These are phyloP conservation scores for Lentinula lateritia DNA, from an alignment of 768 basidiomycete genomes.

Conservation along the genomic window DNA sequence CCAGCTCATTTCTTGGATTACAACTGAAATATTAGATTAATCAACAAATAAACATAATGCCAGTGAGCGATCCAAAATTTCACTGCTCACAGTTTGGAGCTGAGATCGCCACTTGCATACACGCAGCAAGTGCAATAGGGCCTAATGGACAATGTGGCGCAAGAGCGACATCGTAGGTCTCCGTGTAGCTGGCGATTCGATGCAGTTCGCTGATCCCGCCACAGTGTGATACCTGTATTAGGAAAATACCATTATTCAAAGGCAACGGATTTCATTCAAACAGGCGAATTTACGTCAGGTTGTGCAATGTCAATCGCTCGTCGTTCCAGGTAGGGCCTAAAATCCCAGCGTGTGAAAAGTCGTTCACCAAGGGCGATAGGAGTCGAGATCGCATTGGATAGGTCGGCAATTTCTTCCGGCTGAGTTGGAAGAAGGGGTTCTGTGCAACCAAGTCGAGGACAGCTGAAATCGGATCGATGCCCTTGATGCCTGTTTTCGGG, in stretches of 20 bases:
- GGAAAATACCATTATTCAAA: background rate
- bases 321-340: conserved; percentile 58
- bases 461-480: too few relatives aligned
- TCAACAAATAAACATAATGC: background rate
- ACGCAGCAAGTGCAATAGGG: conserved; percentile 67
- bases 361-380: conserved; percentile 63
- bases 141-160: conserved; percentile 73
- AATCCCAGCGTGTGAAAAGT: conserved; percentile 56
- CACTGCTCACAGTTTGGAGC: conserved; percentile 50
- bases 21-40: conserved; percentile 26
- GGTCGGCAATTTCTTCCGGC: conserved; percentile 55
- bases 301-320: conserved; percentile 65
- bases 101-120: conserved; percentile 55
- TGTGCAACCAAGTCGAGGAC: conserved; percentile 10
- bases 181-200: conserved; percentile 52
- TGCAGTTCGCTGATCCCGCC: conserved; percentile 57
- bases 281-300: conserved; percentile 46
- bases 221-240: conserved; percentile 45
- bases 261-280: background rate
- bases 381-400: conserved; percentile 46
- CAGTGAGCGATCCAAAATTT: background rate
- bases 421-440: conserved; percentile 59
- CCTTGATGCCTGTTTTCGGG: background rate
- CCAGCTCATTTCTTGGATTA: conserved; percentile 65
- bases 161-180: conserved; percentile 66